Conservation (phyloP, 2,329 filamentous ascomycete species). For the Pseudodiploospora longispora region DNA sequence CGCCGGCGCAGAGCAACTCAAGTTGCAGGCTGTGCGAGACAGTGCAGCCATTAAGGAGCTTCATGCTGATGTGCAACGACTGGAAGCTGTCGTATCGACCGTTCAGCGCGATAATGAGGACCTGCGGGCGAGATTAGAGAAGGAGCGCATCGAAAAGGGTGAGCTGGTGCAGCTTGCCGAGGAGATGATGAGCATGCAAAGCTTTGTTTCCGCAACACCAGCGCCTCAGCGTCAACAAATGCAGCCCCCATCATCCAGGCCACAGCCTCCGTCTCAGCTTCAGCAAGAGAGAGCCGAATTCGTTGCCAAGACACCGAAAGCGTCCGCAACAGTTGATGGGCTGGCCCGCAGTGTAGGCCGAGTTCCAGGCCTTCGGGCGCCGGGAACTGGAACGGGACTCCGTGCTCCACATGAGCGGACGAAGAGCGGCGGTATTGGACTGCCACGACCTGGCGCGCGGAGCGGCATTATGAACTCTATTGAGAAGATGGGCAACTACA, state of each 20-base stretch:
- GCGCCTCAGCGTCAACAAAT: conserved; percentile 7
- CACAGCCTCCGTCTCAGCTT: conserved; percentile 12
- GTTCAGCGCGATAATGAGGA: conserved; percentile 63
- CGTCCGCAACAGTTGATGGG: conserved; percentile 26
- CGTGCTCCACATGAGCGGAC: conserved; percentile 35
- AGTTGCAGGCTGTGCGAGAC: conserved; percentile 53
- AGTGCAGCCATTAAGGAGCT: conserved; percentile 61
- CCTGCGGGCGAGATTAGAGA: conserved; percentile 57
- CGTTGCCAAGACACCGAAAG: conserved; percentile 32
- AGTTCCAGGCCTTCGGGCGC: conserved; percentile 53
- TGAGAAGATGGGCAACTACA: conserved; percentile 72
- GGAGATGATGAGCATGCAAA: conserved; percentile 70
- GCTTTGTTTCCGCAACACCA: conserved; percentile 24
- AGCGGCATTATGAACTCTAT: conserved; percentile 79
- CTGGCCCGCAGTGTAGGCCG: conserved; percentile 41
- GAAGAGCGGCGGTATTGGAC: conserved; percentile 33
- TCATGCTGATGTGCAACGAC: conserved; percentile 65
- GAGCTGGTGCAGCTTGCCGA: conserved; percentile 75
- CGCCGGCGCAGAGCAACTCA: conserved; percentile 41
- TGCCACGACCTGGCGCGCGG: conserved; percentile 44
- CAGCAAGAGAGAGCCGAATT: conserved; percentile 14
- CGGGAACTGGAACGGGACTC: conserved; percentile 35
- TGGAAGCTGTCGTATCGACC: conserved; percentile 63
- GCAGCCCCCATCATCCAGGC: conserved; percentile 7
- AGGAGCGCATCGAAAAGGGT: conserved; percentile 74